phyloP scores from a whole-genome alignment of 2,329 filamentous ascomycete genomes.

The Aureobasidium sp. region DNA sequence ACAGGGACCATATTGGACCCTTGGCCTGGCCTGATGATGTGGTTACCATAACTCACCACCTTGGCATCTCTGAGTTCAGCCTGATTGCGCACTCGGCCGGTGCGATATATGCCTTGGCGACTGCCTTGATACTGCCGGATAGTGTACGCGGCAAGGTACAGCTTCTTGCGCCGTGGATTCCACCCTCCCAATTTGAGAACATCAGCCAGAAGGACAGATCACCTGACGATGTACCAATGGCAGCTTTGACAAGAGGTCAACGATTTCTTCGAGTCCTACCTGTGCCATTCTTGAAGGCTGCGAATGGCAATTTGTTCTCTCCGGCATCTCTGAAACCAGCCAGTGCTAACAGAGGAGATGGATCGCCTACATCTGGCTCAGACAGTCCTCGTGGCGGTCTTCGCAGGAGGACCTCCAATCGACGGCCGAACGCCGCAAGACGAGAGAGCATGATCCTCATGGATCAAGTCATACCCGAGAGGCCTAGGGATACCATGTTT shows the following conservation, averaged over 20 bases:
- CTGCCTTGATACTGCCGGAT: conserved; percentile 89
- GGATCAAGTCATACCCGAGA: conserved; percentile 39
- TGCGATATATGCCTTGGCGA: conserved; percentile 95
- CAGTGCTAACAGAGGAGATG: conserved; percentile 23
- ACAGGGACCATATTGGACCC: conserved; percentile 70
- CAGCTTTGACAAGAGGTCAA: conserved; percentile 84
- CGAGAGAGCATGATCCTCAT: conserved; percentile 44
- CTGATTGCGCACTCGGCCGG: conserved; percentile 93
- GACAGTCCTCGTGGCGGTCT: not conserved
- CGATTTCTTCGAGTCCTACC: conserved; percentile 84
- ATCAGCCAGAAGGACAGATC: conserved; percentile 44
- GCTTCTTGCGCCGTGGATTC: conserved; percentile 92
- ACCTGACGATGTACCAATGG: conserved; percentile 53
- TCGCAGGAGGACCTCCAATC: conserved; percentile 4
- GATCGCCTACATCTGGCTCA: not conserved
- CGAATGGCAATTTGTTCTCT: conserved; percentile 92
- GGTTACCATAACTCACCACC: conserved; percentile 81
- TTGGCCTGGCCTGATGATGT: conserved; percentile 93
- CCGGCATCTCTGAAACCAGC: conserved; percentile 47
- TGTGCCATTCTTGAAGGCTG: conserved; percentile 83
- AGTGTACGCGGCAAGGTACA: conserved; percentile 93
- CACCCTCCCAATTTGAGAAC: conserved; percentile 83
- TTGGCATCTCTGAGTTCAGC: conserved; percentile 93
- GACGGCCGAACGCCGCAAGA: conserved; percentile 28
- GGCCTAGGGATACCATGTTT: conserved; percentile 26